phyloP scores from a whole-genome alignment of 2,329 filamentous ascomycete genomes.

The Exserohilum turcica region DNA sequence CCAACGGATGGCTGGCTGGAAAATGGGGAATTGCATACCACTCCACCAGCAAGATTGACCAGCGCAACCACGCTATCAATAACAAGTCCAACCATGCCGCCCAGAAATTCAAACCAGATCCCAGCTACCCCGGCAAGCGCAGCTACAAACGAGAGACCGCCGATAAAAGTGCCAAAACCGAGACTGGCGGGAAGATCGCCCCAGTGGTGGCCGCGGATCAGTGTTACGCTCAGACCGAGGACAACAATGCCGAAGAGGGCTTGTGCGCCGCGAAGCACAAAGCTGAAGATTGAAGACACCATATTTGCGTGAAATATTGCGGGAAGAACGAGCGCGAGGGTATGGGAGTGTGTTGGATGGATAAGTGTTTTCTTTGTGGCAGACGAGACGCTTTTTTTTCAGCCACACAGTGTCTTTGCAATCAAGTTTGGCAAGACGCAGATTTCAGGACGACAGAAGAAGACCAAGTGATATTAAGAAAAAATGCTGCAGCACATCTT shows the following conservation, averaged over 20 bases:
- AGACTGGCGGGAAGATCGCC: constrained; percentile 5
- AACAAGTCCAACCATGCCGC: neutral
- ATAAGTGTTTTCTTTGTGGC: neutral
- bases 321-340: neutral
- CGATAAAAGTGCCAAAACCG: constrained; percentile 1
- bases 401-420: neutral
- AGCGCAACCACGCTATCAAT: constrained; percentile 2
- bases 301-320: neutral
- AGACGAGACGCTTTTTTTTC: neutral
- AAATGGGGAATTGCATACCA: constrained; percentile 3
- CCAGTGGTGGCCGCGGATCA: constrained; percentile 6
- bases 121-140: constrained; percentile 2
- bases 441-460: neutral
- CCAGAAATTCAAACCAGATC: neutral
- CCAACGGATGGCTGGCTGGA: neutral
- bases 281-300: neutral
- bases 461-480: too few species aligned
- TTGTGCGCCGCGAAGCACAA: constrained; percentile 6
- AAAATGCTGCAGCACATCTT: neutral
- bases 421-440: neutral
- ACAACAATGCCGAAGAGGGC: constrained; percentile 9
- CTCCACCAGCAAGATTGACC: constrained; percentile 5
- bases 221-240: constrained; percentile 3
- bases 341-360: neutral
- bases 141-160: constrained; percentile 1